Evolutionary conservation across 805 yeast genomes (phyloP), one percentile per base, ranked within the genome.

Genomic region (Barnettozyma pratensis): DNA sequence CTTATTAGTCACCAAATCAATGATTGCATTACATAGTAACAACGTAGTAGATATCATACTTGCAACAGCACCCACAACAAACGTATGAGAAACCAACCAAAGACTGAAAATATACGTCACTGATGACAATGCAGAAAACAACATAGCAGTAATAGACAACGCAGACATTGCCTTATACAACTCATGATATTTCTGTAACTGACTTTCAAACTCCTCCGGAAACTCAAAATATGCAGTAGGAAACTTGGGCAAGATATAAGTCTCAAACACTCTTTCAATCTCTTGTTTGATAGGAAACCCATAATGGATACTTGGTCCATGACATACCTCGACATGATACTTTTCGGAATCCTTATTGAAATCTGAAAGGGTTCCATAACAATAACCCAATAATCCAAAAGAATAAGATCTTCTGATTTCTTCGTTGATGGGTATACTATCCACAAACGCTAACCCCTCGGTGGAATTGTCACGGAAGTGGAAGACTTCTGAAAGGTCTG

Each of bases 381-480:
- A 47, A 36, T 47, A 44, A 11, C 46, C 45, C 27, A 47, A 43
- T 9, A 43, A 11, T 7, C 47, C 50, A 40, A 39, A 47, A 6
- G 47, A 47, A 28, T 43, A 47, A 8, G 44, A 43, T 19, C 42
- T 35, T 30, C 41, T 39, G 4, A 43, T 29, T 3, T 38, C 37
- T 5, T 38, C 36, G 34, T 38, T 42, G 7, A 30, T 5, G 5
- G 45, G 35, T 6, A 41, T 42, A 1, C n/a, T 7, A 4, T 35
- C 37, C 26, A 45, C 10, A 25, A 27, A 42, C 3, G 11, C 19
- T 5, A 11, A 3, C 5, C 45, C 45, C 9, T 30, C 41, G 19
- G 27, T n/a, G 7, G 39, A 27, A 37, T 41, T 37, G 12, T 39
- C 30, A 6, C 6, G 8, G 10, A 39, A 39, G 5, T 27, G n/a